A percentile compares a stretch with the other conserved stretches of the same genome.
phyloP scores from a whole-genome alignment of 129 eudicot genomes.

The Scalesia atractyloides region DNA sequence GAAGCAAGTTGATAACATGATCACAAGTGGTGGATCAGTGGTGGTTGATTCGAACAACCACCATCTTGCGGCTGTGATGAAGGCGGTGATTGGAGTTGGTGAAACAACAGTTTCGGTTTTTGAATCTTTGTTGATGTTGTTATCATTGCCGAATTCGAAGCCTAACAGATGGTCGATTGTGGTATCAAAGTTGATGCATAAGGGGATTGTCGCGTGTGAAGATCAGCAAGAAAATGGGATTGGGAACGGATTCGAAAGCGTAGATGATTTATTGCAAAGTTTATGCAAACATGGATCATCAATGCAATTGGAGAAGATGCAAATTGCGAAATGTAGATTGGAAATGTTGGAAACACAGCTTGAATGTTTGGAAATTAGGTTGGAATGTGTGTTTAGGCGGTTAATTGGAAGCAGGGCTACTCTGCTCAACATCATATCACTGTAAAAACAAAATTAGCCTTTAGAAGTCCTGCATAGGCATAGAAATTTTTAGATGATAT shows the following conservation, averaged over 20 bases:
- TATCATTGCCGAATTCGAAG: constrained; percentile 26
- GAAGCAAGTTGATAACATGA: constrained; percentile 42
- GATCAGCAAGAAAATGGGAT: constrained; percentile 19
- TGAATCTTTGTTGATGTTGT: constrained; percentile 27
- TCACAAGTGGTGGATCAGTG: constrained; percentile 5
- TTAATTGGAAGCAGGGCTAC: constrained; percentile 30
- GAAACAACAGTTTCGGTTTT: constrained; percentile 34
- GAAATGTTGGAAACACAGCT: constrained; percentile 15
- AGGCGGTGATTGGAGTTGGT: constrained; percentile 37
- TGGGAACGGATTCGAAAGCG: constrained; percentile 13
- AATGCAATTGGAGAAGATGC: neutral
- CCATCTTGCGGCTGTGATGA: constrained; percentile 25
- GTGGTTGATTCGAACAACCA: constrained; percentile 21
- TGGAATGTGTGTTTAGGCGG: constrained; percentile 28
- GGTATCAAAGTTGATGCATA: constrained; percentile 32
- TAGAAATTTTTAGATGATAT: constrained; percentile 10
- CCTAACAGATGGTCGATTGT: constrained; percentile 26
- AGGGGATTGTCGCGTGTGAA: constrained; percentile 24
- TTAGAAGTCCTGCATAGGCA: constrained; percentile 2
- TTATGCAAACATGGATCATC: constrained; percentile 18
- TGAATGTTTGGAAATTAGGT: constrained; percentile 23
- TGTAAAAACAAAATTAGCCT: neutral
- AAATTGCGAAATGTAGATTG: constrained; percentile 22
- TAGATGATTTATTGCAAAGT: constrained; percentile 20
- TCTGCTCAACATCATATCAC: constrained; percentile 33